A percentile compares a stretch with the other conserved stretches of the same genome.
Conservation (phyloP, 164 flowering plant genomes). For the Kalanchoe fedtschenkoi region DNA sequence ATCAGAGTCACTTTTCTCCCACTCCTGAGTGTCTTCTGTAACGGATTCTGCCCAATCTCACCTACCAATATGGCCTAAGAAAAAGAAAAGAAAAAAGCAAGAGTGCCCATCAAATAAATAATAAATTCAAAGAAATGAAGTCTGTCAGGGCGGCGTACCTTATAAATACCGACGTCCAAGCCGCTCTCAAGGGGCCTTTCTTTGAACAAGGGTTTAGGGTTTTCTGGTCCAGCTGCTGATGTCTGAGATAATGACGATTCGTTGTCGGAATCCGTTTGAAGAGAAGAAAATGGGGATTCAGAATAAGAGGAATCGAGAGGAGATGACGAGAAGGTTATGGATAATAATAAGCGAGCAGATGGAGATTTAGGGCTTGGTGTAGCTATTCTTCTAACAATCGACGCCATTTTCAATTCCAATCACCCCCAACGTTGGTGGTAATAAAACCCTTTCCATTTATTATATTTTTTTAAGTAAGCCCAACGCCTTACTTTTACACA, state of each 20-base stretch:
- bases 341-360: conserved; percentile 4
- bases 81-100: too few species aligned
- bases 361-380: conserved; percentile 18
- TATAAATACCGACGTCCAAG: conserved; percentile 67
- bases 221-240: not conserved
- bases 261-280: conserved; percentile 11
- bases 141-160: too few species aligned
- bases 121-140: not conserved
- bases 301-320: not conserved
- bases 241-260: conserved; percentile 12
- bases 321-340: conserved; percentile 20
- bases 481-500: too few species aligned
- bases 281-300: conserved; percentile 6
- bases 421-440: too few species aligned
- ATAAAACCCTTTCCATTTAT: too few species aligned
- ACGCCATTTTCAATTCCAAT: too few species aligned
- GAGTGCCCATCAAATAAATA: too few species aligned
- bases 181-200: conserved; percentile 56
- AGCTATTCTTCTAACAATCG: too few species aligned
- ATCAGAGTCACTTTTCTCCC: conserved; percentile 55
- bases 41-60: conserved; percentile 66
- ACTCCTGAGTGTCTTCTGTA: conserved; percentile 69
- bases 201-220: conserved; percentile 6
- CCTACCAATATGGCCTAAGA: conserved; percentile 82
- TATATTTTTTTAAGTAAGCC: too few species aligned